Evolutionary conservation across 2,329 filamentous ascomycete genomes (phyloP).

Genomic region (Colletotrichum chlorophyti): DNA sequence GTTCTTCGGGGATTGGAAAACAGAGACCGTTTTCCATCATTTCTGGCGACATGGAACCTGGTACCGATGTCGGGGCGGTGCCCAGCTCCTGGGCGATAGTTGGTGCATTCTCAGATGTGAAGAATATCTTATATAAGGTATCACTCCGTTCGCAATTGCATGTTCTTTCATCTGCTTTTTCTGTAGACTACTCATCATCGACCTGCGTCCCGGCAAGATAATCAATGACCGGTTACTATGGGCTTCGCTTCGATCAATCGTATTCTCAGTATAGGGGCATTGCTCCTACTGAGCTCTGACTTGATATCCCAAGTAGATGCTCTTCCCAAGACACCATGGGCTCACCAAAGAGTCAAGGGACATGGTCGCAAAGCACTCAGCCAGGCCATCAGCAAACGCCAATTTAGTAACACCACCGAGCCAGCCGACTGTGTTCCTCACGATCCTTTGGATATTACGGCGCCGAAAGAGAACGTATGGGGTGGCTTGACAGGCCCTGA

Average conservation of each 20-base stretch:
- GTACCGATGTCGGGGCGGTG: too few relatives aligned
- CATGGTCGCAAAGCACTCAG: slow-evolving; percentile 18
- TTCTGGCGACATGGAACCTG: too few relatives aligned
- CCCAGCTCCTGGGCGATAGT: too few relatives aligned
- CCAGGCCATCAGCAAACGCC: slow-evolving; percentile 13
- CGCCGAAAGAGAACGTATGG: slow-evolving; percentile 51
- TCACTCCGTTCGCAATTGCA: too few relatives aligned
- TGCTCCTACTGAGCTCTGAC: slow-evolving; percentile 7
- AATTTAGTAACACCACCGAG: slow-evolving; percentile 1
- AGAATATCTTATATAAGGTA: too few relatives aligned
- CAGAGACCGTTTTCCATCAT: too few relatives aligned
- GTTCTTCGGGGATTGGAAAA: too few relatives aligned
- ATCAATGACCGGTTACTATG: background rate
- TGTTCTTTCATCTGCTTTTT: too few relatives aligned
- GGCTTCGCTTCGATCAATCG: background rate
- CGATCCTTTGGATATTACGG: slow-evolving; percentile 31
- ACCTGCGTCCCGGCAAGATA: too few relatives aligned
- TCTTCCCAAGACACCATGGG: slow-evolving; percentile 15
- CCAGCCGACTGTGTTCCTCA: slow-evolving; percentile 8
- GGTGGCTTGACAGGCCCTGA: slow-evolving; percentile 44
- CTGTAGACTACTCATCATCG: too few relatives aligned
- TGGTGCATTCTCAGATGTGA: too few relatives aligned
- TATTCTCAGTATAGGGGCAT: slow-evolving; percentile 3
- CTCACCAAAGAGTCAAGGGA: slow-evolving; percentile 18
- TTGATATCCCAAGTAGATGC: slow-evolving; percentile 1